Percentiles rank a stretch among this genome's conserved stretches.
phyloP scores from a whole-genome alignment of 2,329 filamentous ascomycete species.

The Dothiorella sarmentorum region DNA sequence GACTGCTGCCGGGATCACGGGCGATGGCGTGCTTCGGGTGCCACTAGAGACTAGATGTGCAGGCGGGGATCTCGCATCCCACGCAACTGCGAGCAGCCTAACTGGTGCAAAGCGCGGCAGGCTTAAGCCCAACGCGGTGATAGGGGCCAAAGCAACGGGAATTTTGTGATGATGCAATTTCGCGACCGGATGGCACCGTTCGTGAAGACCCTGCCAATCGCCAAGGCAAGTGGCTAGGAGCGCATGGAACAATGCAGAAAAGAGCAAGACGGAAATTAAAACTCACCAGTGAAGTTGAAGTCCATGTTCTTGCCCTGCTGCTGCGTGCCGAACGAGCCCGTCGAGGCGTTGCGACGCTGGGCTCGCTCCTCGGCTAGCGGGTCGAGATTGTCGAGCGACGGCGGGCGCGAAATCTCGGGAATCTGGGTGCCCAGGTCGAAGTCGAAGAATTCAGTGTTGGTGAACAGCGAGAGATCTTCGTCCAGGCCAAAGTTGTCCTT shows the following conservation, averaged over 20 bases:
- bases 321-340: constrained; percentile 18
- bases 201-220: constrained; percentile 13
- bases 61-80: constrained; percentile 18
- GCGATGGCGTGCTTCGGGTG: constrained; percentile 37
- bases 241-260: constrained; percentile 18
- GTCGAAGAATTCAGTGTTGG: constrained; percentile 59
- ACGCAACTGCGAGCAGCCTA: constrained; percentile 11
- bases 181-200: constrained; percentile 8
- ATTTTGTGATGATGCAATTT: constrained; percentile 15
- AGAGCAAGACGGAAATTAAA: constrained; percentile 18
- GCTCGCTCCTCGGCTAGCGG: constrained; percentile 26
- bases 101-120: constrained; percentile 16
- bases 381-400: constrained; percentile 28
- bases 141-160: constrained; percentile 12
- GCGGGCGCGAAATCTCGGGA: constrained; percentile 19
- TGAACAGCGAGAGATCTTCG: constrained; percentile 53
- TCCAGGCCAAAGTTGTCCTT: constrained; percentile 39
- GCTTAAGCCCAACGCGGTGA: constrained; percentile 11
- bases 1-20: constrained; percentile 21
- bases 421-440: constrained; percentile 54
- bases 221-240: constrained; percentile 18
- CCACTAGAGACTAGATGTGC: constrained; percentile 11
- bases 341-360: constrained; percentile 20
- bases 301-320: constrained; percentile 27
- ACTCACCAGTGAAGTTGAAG: constrained; percentile 36